A percentile compares a stretch with the other conserved stretches of the same genome.
Conservation (phyloP, 2,329 filamentous ascomycete genomes). For the Aspergillus viridinutans region DNA sequence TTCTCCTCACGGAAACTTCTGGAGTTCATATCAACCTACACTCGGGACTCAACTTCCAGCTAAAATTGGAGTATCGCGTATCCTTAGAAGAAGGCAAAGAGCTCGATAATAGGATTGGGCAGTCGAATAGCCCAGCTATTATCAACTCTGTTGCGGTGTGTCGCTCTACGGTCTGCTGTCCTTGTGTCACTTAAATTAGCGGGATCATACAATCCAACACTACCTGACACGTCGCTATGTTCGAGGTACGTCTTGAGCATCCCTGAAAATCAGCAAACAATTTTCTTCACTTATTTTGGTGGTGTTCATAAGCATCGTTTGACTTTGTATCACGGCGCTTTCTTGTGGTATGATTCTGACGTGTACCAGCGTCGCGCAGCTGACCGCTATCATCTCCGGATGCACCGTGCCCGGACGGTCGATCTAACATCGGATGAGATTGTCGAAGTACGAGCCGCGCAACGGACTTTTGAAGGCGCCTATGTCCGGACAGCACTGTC, state of each 20-base stretch:
- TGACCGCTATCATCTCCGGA: slow-evolving; percentile 71
- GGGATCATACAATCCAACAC: background rate
- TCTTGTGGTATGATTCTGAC: slow-evolving; percentile 11
- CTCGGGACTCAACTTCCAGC: background rate
- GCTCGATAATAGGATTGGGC: background rate
- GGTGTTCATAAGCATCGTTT: background rate
- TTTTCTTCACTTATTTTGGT: background rate
- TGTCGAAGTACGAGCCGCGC: slow-evolving; percentile 89
- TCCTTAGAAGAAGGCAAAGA: background rate
- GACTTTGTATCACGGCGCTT: background rate
- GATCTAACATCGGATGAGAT: slow-evolving; percentile 79
- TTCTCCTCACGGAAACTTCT: background rate
- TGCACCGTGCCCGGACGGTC: slow-evolving; percentile 79
- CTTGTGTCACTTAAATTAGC: background rate
- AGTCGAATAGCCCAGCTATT: background rate
- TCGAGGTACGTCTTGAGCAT: slow-evolving; percentile 20
- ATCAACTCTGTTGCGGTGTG: background rate
- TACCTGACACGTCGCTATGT: slow-evolving; percentile 18
- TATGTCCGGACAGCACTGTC: slow-evolving; percentile 92
- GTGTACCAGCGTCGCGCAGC: slow-evolving; percentile 57
- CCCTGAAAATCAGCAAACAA: background rate
- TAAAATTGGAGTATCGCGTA: background rate
- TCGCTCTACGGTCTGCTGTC: background rate
- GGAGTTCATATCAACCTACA: background rate
- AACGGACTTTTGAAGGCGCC: slow-evolving; percentile 94